phyloP scores from a whole-genome alignment of 1,284 basidiomycete genomes.

The Trametes pubescens region DNA sequence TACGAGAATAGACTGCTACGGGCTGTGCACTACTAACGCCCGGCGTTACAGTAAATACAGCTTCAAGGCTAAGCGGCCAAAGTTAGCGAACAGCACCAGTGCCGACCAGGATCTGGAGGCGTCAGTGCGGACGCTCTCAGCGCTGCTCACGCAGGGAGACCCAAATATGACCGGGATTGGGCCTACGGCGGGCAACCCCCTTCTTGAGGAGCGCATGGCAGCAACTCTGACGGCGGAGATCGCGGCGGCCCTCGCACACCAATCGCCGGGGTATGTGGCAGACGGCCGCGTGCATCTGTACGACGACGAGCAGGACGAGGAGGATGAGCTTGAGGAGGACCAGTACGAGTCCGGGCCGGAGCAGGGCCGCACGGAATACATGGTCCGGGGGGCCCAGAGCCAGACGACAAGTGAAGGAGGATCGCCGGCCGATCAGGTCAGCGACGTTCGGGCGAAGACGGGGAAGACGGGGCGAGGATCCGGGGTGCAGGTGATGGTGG shows the following conservation, averaged over 20 bases:
- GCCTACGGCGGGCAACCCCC: conserved; percentile 45
- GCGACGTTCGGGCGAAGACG: conserved; percentile 9
- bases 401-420: conserved; percentile 8
- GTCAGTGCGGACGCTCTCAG: conserved; percentile 75
- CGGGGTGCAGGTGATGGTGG: conserved; percentile 32
- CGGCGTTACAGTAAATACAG: conserved; percentile 67
- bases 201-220: conserved; percentile 67
- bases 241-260: conserved; percentile 74
- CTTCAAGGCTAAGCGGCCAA: conserved; percentile 74
- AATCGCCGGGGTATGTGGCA: conserved; percentile 5
- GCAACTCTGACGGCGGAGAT: conserved; percentile 74
- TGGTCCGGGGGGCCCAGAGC: conserved; percentile 27
- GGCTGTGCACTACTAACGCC: conserved; percentile 23
- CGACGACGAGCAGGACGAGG: conserved; percentile 28
- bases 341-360: conserved; percentile 39
- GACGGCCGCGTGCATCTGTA: conserved; percentile 14
- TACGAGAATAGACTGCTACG: conserved; percentile 47
- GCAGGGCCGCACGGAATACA: conserved; percentile 27
- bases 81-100: conserved; percentile 55
- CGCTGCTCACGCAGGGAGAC: conserved; percentile 58
- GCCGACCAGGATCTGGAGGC: conserved; percentile 63
- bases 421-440: background rate
- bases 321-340: conserved; percentile 54
- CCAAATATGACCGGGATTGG: conserved; percentile 21
- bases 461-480: conserved; percentile 24